Evolutionary conservation across 495 filamentous ascomycete species (phyloP), one percentile per base, ranked within the genome.

Genomic region (Neurospora cerealis): DNA sequence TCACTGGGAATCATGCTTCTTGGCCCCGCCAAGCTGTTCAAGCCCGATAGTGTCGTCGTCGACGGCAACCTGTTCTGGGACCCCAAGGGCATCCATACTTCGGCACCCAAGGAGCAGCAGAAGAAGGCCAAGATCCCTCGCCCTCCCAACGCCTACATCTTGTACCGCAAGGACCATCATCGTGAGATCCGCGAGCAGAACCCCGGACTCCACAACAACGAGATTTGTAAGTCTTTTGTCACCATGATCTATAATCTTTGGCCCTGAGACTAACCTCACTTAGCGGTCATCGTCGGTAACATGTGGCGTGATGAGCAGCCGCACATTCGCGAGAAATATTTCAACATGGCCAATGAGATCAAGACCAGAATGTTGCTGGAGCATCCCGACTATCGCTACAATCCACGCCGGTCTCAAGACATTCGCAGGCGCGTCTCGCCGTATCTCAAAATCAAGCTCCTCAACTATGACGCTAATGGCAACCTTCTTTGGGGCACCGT

Each of bases 81-180:
- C 19, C 72, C 71, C 21, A 71, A 54, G 38, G n/a, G 11, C 39
- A 73, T 11, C 3, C 54, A 74, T 72, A 38, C 60, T 38, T 36
- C 48, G 13, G 41, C 37, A 7, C 37, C 40, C 34, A n/a, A 69
- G 41, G 72, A 73, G 36, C 40, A 37, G 9, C 21, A 40, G 62
- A 21, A 48, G 24, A 73, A 71, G 37, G 48, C 19, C 4, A 73
- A 73, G 70, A 74, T 78, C 21, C 74, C 74, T 36, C 79, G 79
- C 42, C 79, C 79, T 0, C 70, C 72, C 15, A 80, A 80, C 66
- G 76, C 74, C n/a, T 79, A 73, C 72, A 79, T 79, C 42, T 70
- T 80, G 2, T 79, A 78, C 39, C 75, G 79, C 44, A 74, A 75
- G 44, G 21, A 54, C 39, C 71, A 66, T 36, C 73, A 75, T 69